Evolutionary conservation across 148 eudicot species (phyloP).

Genomic region (Vaccinium vitisidaea): DNA sequence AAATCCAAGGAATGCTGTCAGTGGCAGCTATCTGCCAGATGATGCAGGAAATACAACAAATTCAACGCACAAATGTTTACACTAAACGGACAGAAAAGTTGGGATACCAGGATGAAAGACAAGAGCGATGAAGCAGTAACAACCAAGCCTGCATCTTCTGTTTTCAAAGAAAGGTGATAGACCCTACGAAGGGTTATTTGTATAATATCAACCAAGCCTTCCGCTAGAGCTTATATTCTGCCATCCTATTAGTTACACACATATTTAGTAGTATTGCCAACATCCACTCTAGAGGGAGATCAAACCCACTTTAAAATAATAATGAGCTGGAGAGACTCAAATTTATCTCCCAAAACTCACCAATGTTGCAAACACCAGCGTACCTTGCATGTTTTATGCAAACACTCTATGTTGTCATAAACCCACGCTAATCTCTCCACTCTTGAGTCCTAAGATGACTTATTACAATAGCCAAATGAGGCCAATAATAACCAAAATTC

Average conservation of each 20-base stretch:
- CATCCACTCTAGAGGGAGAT: not conserved
- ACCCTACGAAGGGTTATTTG: not conserved
- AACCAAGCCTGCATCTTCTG: not conserved
- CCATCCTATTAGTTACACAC: not conserved
- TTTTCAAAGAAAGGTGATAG: no score
- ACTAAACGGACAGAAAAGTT: not conserved
- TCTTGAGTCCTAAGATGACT: not conserved
- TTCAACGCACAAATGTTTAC: not conserved
- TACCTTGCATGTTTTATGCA: not conserved
- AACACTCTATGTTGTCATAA: not conserved
- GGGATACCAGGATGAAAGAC: not conserved
- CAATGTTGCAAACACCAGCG: not conserved
- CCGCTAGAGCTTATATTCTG: no score
- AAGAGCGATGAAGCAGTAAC: not conserved
- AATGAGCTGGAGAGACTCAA: not conserved
- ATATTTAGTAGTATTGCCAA: not conserved
- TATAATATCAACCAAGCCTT: not conserved
- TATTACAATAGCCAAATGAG: not conserved
- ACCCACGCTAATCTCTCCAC: not conserved
- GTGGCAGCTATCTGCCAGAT: not conserved
- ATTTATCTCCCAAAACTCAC: not conserved
- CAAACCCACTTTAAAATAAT: no score
- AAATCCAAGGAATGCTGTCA: not conserved
- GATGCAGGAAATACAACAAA: not conserved
- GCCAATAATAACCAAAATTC: not conserved